Evolutionary conservation across 305 asterid species (phyloP).

Genomic region (Plantago rigida): DNA sequence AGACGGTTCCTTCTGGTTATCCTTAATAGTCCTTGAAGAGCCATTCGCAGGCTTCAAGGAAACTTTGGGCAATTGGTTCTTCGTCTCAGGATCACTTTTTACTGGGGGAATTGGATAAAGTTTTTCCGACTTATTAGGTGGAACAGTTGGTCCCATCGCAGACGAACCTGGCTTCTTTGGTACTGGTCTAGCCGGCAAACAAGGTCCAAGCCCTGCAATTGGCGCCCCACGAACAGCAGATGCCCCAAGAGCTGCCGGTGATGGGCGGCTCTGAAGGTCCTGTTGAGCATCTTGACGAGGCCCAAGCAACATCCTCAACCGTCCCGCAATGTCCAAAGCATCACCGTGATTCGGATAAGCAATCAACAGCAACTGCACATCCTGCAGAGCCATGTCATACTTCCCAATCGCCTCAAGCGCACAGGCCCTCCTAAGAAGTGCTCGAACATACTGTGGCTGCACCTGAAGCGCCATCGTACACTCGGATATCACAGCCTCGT

Average conservation of each 20-base stretch:
- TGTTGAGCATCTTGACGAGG: conserved; percentile 74
- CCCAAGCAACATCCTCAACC: conserved; percentile 57
- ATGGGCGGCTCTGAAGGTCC: conserved; percentile 94
- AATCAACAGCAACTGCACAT: conserved; percentile 53
- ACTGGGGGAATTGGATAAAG: conserved; percentile 40
- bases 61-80: conserved; percentile 50
- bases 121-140: conserved; percentile 48
- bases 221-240: conserved; percentile 96
- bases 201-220: conserved; percentile 78
- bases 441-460: conserved; percentile 63
- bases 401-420: conserved; percentile 75
- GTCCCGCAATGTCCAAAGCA: conserved; percentile 61
- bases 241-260: conserved; percentile 98
- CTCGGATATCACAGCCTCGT: conserved; percentile 67
- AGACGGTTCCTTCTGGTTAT: conserved; percentile 34
- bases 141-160: conserved; percentile 26
- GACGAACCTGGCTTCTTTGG: conserved; percentile 50
- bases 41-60: conserved; percentile 65
- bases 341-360: conserved; percentile 60
- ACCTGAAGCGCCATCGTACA: conserved; percentile 69
- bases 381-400: conserved; percentile 73
- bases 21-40: conserved; percentile 37
- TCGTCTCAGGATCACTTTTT: conserved; percentile 55
- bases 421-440: conserved; percentile 78
- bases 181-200: conserved; percentile 74